Base-by-base conservation (phyloP, 768 basidiomycete genomes). In the Termitomyces sp. region DNA sequence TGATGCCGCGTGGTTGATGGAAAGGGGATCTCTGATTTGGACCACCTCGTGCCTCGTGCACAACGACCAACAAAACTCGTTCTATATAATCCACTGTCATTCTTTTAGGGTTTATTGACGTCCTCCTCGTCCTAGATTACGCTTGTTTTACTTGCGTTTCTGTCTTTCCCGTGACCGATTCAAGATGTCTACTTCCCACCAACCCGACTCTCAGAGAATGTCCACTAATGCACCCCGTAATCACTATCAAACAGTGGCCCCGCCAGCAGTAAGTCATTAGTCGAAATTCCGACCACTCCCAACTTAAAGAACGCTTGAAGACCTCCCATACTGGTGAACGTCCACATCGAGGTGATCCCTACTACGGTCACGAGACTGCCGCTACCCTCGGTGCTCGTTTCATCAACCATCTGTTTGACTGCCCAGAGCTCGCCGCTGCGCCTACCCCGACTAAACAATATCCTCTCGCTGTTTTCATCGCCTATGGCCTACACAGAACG, bases 401-500 rank as follows among this genome's bases (percentile, higher is more conserved):
- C 68, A 92, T 96, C 21, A 87, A 87, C 0, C 87, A 91, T 52
- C 79, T 95, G 0, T 95, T 95, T 66, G 84, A 86, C 0, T 96
- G 94, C 66, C 94, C 93, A 2, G 90, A 94, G 59, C 78, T 85
- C 29, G 89, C 92, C 11, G 40, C 41, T 19, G 84, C 90, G 11
- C 66, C 77, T 2, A 68, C 82, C 1, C 78, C 77, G 4, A 3
- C 25, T 5, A 77, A 82, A 54, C 81, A 85, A 46, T 85, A 86
- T 0, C 75, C 77, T 35, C 77, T 94, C 0, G 87, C 90, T 0
- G 79, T 84, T 61, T 94, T 94, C 69, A 90, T 93, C 66, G 91
- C 91, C 0, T 95, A 95, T 67, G 88, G 90, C 0, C 82, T 94
- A 16, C 90, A 95, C 65, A 86, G 93, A 31, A 91, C 90, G 0